phyloP scores from a whole-genome alignment of 768 basidiomycete species.

The Mycena amicta region DNA sequence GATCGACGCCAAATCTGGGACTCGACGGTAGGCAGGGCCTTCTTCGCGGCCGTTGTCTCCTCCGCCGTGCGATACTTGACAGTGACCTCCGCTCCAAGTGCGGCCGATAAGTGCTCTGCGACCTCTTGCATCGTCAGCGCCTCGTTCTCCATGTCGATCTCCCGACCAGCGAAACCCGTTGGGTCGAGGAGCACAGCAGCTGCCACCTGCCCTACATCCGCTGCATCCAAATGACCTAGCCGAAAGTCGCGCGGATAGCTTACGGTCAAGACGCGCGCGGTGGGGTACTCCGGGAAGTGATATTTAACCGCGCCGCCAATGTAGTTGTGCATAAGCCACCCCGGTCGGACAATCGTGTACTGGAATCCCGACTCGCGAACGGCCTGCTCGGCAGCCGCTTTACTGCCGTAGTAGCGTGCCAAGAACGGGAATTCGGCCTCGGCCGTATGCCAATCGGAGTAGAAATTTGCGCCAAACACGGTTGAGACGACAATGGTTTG shows the following conservation, averaged over 20 bases:
- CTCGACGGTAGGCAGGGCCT: slow-evolving; percentile 8
- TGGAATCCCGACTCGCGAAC: slow-evolving; percentile 18
- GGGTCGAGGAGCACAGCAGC: slow-evolving; percentile 15
- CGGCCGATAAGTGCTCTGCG: slow-evolving; percentile 7
- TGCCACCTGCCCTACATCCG: slow-evolving; percentile 15
- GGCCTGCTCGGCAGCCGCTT: slow-evolving; percentile 12
- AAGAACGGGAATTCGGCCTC: slow-evolving; percentile 9
- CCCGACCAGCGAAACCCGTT: slow-evolving; percentile 1
- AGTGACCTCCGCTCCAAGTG: slow-evolving; percentile 11
- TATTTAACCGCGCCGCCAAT: slow-evolving; percentile 1
- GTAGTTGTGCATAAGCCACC: slow-evolving; percentile 17
- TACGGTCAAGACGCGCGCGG: slow-evolving; percentile 9
- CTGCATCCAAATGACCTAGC: slow-evolving; percentile 12
- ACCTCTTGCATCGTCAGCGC: slow-evolving; percentile 12
- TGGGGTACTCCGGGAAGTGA: slow-evolving; percentile 13
- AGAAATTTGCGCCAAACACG: neutral
- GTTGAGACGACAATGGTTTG: slow-evolving; percentile 16
- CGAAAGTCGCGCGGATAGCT: slow-evolving; percentile 9
- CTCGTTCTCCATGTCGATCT: slow-evolving; percentile 12
- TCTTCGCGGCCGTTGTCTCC: slow-evolving; percentile 7
- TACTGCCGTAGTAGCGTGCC: slow-evolving; percentile 15
- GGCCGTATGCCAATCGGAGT: neutral
- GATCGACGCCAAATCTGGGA: slow-evolving; percentile 3
- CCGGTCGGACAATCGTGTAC: slow-evolving; percentile 18
- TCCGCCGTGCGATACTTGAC: slow-evolving; percentile 13